Conservation (phyloP, 768 basidiomycete species). For the Calocybe gangraenosa region DNA sequence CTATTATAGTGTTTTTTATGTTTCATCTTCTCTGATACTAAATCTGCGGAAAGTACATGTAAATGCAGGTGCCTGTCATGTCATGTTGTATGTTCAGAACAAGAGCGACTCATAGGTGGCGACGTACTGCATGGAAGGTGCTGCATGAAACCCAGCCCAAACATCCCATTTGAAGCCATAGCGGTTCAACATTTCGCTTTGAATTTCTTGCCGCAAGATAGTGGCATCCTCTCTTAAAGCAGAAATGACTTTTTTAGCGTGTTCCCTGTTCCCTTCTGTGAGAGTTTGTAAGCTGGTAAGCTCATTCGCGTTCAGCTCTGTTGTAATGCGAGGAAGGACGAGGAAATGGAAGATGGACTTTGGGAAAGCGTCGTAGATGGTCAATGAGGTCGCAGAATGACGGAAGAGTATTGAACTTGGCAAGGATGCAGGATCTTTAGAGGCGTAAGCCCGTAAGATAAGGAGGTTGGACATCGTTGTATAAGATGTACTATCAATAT, state of each 20-base stretch:
- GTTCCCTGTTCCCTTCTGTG: slow-evolving; percentile 46
- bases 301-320: slow-evolving; percentile 25
- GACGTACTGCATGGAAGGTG: slow-evolving; percentile 82
- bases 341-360: slow-evolving; percentile 89
- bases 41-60: slow-evolving; percentile 80
- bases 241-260: slow-evolving; percentile 50
- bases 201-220: slow-evolving; percentile 53
- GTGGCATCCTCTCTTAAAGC: slow-evolving; percentile 55
- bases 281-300: slow-evolving; percentile 56
- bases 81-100: not conserved
- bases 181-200: slow-evolving; percentile 74
- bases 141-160: slow-evolving; percentile 81
- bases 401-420: slow-evolving; percentile 61
- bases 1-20: slow-evolving; percentile 90
- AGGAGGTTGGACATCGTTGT: slow-evolving; percentile 42
- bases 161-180: slow-evolving; percentile 76
- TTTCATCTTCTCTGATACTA: slow-evolving; percentile 68
- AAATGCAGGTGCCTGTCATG: slow-evolving; percentile 69
- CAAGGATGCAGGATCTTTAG: slow-evolving; percentile 43
- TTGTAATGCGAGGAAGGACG: slow-evolving; percentile 63
- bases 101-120: not conserved
- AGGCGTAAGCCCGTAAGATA: slow-evolving; percentile 60
- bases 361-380: slow-evolving; percentile 72
- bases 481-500: not conserved
- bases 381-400: slow-evolving; percentile 50